Conservation (phyloP, 164 flowering plant genomes). For the Vitis rotundifolia region DNA sequence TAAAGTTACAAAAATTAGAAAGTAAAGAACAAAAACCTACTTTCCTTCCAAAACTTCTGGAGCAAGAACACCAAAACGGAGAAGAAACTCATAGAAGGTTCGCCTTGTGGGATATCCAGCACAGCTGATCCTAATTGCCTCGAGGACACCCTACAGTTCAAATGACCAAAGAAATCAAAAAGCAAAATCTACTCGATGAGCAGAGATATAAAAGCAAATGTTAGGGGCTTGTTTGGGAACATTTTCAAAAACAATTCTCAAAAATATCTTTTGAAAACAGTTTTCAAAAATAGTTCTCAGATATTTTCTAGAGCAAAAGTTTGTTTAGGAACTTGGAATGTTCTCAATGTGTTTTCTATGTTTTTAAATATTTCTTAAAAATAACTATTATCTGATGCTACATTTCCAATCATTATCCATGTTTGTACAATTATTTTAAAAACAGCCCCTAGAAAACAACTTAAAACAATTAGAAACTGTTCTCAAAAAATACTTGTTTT, state of each 20-base stretch:
- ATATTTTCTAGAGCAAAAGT: too few species aligned
- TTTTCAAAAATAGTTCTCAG: too few species aligned
- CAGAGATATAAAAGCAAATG: neutral
- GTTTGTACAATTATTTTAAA: too few species aligned
- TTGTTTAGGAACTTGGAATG: too few species aligned
- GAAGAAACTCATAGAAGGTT: conserved; percentile 93
- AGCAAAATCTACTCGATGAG: neutral
- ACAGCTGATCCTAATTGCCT: conserved; percentile 98
- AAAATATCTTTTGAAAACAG: too few species aligned
- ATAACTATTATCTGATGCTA: too few species aligned
- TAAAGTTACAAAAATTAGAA: neutral
- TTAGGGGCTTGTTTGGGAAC: too few species aligned
- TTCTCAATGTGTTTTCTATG: too few species aligned
- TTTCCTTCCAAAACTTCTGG: conserved; percentile 94
- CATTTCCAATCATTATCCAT: too few species aligned
- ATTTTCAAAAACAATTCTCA: too few species aligned
- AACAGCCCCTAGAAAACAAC: neutral
- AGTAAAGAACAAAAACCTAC: conserved; percentile 40
- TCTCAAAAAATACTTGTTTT: too few species aligned
- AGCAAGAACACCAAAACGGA: conserved; percentile 93
- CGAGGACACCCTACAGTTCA: conserved; percentile 83
- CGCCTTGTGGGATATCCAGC: conserved; percentile 98
- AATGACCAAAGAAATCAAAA: neutral
- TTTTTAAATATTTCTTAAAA: too few species aligned
- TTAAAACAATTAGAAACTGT: neutral